These are phyloP conservation scores for Trichoderma sp. DNA, from an alignment of 2,329 filamentous ascomycete genomes.

Conservation along the genomic window DNA sequence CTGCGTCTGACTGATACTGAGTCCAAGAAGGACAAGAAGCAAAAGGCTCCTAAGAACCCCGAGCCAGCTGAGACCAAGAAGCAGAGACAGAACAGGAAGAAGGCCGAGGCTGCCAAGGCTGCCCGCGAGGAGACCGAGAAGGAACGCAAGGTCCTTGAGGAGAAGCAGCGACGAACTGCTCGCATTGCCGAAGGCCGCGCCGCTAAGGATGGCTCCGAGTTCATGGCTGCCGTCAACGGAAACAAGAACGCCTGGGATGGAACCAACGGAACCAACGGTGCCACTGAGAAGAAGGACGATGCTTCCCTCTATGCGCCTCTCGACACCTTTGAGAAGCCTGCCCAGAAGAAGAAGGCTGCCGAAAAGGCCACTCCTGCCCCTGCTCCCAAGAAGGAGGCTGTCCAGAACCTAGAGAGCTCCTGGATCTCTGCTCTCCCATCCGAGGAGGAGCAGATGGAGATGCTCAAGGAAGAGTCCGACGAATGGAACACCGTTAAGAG, in stretches of 20 bases:
- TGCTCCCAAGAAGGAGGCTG: slow-evolving; percentile 36
- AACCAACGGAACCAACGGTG: slow-evolving; percentile 27
- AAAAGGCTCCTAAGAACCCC: slow-evolving; percentile 61
- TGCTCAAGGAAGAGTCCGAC: slow-evolving; percentile 52
- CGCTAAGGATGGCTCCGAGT: slow-evolving; percentile 75
- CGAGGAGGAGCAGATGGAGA: slow-evolving; percentile 63
- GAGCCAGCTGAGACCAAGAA: slow-evolving; percentile 85
- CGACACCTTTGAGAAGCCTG: slow-evolving; percentile 55
- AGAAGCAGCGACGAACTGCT: slow-evolving; percentile 81
- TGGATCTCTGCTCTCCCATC: slow-evolving; percentile 58
- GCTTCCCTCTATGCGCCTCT: slow-evolving; percentile 51
- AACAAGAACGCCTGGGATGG: slow-evolving; percentile 47
- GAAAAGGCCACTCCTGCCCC: slow-evolving; percentile 28
- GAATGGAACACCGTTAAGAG: slow-evolving; percentile 63
- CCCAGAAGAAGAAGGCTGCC: slow-evolving; percentile 28
- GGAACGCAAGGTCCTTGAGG: slow-evolving; percentile 71
- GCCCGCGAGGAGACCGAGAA: slow-evolving; percentile 76
- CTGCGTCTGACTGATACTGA: slow-evolving; percentile 73
- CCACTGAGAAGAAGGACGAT: slow-evolving; percentile 34
- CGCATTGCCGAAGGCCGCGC: slow-evolving; percentile 80
- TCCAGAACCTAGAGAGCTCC: slow-evolving; percentile 38
- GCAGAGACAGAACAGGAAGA: slow-evolving; percentile 88
- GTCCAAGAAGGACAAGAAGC: slow-evolving; percentile 65
- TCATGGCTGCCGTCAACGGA: slow-evolving; percentile 48
- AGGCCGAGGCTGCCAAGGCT: slow-evolving; percentile 77